A percentile compares a stretch with the other conserved stretches of the same genome.
Conservation (phyloP, 2,329 filamentous ascomycete species). For the Chaetomium olivaceum region DNA sequence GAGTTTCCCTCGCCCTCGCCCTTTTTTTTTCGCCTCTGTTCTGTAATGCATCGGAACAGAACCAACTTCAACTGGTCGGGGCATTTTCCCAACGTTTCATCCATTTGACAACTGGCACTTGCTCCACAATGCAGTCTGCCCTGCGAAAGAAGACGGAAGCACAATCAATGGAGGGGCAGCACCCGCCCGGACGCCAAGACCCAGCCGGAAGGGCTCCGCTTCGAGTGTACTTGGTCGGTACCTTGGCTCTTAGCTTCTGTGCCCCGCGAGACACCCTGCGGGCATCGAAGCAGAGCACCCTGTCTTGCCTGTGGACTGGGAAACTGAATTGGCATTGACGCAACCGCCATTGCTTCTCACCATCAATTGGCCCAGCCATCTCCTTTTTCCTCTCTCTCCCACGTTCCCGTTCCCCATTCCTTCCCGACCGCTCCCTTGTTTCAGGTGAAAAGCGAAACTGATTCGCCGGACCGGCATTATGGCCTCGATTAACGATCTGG, state of each 20-base stretch:
- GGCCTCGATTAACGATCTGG: conserved; percentile 53
- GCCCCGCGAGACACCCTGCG: background rate
- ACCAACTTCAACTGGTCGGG: background rate
- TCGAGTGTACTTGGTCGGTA: background rate
- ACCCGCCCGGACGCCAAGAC: conserved; percentile 12
- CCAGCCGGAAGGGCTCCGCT: background rate
- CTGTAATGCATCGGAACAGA: background rate
- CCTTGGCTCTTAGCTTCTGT: background rate
- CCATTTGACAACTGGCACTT: conserved; percentile 13
- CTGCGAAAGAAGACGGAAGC: background rate
- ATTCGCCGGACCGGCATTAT: conserved; percentile 16
- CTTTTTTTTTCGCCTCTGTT: background rate
- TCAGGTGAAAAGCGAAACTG: background rate
- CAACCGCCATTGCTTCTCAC: conserved; percentile 4
- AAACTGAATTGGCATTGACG: background rate
- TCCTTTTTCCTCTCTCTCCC: background rate
- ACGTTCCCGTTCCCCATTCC: background rate
- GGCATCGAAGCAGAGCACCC: too few species aligned
- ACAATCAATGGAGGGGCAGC: background rate
- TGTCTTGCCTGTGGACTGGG: too few species aligned
- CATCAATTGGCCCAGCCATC: conserved; percentile 23
- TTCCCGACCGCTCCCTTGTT: background rate
- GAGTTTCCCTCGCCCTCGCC: background rate
- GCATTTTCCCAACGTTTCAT: background rate
- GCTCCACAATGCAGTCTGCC: background rate